These are phyloP conservation scores for Mortierella sp. DNA, from an alignment of 371 early-diverging fungal genomes.

Conservation along the genomic window DNA sequence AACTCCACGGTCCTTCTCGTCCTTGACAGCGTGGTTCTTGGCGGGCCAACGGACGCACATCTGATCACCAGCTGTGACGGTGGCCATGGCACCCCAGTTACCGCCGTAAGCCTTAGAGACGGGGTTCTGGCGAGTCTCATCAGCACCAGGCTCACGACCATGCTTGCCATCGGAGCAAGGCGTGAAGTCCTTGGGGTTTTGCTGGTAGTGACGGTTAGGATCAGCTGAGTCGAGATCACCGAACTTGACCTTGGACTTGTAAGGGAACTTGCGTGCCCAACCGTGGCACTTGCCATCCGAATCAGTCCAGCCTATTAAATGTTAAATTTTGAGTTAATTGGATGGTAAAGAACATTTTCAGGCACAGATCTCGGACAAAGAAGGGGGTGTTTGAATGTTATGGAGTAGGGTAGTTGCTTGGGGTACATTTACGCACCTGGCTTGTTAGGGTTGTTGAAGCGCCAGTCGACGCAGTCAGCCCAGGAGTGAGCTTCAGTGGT, in stretches of 20 bases:
- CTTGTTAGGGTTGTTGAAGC: slow-evolving; percentile 42
- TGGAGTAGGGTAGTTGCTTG: neutral
- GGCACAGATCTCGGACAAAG: neutral
- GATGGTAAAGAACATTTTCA: neutral
- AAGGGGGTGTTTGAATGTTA: too few species aligned
- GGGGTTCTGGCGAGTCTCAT: slow-evolving; percentile 33
- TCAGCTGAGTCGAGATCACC: slow-evolving; percentile 24
- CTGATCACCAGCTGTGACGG: slow-evolving; percentile 64
- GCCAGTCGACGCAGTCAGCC: slow-evolving; percentile 56
- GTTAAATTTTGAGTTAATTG: neutral
- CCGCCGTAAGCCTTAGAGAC: slow-evolving; percentile 34
- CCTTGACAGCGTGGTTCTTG: slow-evolving; percentile 47
- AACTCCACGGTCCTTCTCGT: slow-evolving; percentile 17
- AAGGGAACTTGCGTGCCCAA: slow-evolving; percentile 34
- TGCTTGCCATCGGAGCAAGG: slow-evolving; percentile 26
- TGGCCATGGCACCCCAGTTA: slow-evolving; percentile 27
- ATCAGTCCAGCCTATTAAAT: slow-evolving; percentile 17
- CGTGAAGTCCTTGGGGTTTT: slow-evolving; percentile 14
- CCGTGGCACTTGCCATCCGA: slow-evolving; percentile 30
- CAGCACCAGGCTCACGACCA: slow-evolving; percentile 22
- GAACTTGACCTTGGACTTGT: slow-evolving; percentile 9
- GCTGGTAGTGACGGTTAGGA: slow-evolving; percentile 39
- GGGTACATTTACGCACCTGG: slow-evolving; percentile 14
- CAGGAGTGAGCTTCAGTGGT: slow-evolving; percentile 46
- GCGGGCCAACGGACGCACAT: slow-evolving; percentile 72